These are phyloP conservation scores for Huntiella bhutanensis DNA, from an alignment of 2,329 filamentous ascomycete species.

Conservation along the genomic window DNA sequence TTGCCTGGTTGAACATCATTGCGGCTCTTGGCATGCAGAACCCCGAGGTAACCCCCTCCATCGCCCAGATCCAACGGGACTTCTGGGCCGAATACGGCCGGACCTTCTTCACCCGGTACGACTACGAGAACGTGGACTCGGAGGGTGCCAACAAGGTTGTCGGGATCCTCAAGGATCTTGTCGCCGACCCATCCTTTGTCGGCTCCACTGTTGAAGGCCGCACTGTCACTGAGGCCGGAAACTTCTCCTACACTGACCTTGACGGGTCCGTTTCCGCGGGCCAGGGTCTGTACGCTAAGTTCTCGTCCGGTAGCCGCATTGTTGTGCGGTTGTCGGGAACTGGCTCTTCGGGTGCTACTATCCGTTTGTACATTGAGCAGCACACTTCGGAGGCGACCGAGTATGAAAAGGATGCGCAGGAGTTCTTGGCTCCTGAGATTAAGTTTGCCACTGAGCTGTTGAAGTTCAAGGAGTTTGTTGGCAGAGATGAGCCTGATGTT, in stretches of 20 bases:
- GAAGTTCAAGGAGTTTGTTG: constrained; percentile 85
- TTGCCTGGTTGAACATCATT: constrained; percentile 98
- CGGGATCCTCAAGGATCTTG: constrained; percentile 57
- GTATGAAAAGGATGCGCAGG: constrained; percentile 70
- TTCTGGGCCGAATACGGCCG: constrained; percentile 95
- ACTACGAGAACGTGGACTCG: constrained; percentile 89
- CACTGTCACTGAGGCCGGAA: constrained; percentile 74
- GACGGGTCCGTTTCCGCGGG: constrained; percentile 90
- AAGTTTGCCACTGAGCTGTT: constrained; percentile 67
- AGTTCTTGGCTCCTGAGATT: constrained; percentile 82
- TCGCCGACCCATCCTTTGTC: constrained; percentile 55
- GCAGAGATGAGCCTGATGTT: constrained; percentile 83
- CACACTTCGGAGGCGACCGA: constrained; percentile 66
- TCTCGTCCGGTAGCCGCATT: constrained; percentile 85
- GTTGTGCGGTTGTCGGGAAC: constrained; percentile 91
- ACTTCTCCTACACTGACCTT: constrained; percentile 98
- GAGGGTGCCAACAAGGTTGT: constrained; percentile 85
- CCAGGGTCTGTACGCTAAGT: constrained; percentile 88
- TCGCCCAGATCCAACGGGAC: constrained; percentile 87
- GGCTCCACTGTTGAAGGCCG: constrained; percentile 64
- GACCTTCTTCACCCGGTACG: constrained; percentile 97
- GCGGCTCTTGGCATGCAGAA: constrained; percentile 76
- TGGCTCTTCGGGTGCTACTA: constrained; percentile 85
- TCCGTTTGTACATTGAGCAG: constrained; percentile 93
- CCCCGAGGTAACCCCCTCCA: constrained; percentile 65